A percentile compares a stretch with the other conserved stretches of the same genome.
Conservation (phyloP, 1,284 basidiomycete genomes). For the Neonothopanus nambi region DNA sequence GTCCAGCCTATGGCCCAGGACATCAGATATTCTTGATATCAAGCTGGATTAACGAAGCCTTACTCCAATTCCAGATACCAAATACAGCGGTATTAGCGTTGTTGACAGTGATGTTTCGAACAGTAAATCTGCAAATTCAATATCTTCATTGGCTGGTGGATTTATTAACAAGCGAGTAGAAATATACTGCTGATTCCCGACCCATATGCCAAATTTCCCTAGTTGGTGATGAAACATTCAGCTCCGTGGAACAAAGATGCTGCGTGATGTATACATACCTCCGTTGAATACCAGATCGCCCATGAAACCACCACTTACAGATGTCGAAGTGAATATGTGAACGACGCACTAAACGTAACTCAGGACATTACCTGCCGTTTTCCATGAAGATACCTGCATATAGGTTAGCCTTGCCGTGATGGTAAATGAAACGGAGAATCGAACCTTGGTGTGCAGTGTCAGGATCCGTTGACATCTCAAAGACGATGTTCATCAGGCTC, state of each 20-base stretch:
- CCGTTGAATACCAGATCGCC: conserved; percentile 69
- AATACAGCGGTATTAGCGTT: conserved; percentile 46
- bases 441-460: conserved; percentile 62
- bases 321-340: background rate
- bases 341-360: background rate
- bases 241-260: no score
- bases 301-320: conserved; percentile 65
- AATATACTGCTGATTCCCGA: conserved; percentile 73
- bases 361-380: conserved; percentile 49
- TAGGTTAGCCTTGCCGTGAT: no score
- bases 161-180: background rate
- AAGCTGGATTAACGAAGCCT: background rate
- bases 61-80: conserved; percentile 61
- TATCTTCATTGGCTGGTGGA: background rate
- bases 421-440: no score
- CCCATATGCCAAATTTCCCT: conserved; percentile 61
- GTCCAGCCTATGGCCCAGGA: conserved; percentile 53
- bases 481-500: conserved; percentile 66
- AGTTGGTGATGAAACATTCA: conserved; percentile 1
- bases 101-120: conserved; percentile 52
- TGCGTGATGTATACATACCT: conserved; percentile 28
- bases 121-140: conserved; percentile 37
- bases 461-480: conserved; percentile 60
- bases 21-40: background rate
- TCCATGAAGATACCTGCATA: conserved; percentile 66